Base-by-base conservation (phyloP, 306 rosid genomes). In the Prunus mira region DNA sequence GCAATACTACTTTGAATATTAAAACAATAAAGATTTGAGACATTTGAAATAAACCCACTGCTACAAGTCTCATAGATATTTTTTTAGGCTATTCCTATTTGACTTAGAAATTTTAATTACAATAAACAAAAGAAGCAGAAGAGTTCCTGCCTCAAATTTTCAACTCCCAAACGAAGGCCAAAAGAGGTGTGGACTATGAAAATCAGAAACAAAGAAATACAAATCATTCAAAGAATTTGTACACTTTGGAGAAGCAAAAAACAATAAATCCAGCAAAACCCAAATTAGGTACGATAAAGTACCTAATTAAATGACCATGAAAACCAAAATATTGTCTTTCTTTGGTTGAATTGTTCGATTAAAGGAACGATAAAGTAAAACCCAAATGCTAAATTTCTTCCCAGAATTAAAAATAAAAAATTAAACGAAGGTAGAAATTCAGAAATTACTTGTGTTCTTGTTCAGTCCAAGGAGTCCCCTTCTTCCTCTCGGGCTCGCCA, bases 391-490 rank as follows among this genome's bases (percentile, higher is more conserved):
- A 1, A 24, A 68, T 38, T 38, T 38, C 43, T 38, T 5, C 6
- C n/a, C 20, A 47, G 5, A 4, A 68, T 50, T 12, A 46, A 24
- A 22, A 12, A 22, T 24, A 12, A 0, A 69, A 55, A 54, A 56
- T 3, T 0, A 32, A 4, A 75, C 0, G 32, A 13, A 52, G 15
- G 13, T 10, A 32, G 25, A 84, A 19, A 63, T 2, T 25, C n/a
- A 27, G 47, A 2, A 41, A 20, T 82, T 74, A 94, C 98, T 82
- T 91, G 74, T 94, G 98, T 51, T 94, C 98, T 58, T 90, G 89
- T 79, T 89, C 96, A 25, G 90, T 90, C 98, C 98, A 93, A 0
- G 98, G 96, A 3, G 93, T 92, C 0, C 97, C 97, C 49, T 89
- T 94, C 88, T 94, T 94, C 81, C 97, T 87, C 15, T 94, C 98